phyloP scores from a whole-genome alignment of 208 protist genomes.

The Wallacemonas rigidus region DNA sequence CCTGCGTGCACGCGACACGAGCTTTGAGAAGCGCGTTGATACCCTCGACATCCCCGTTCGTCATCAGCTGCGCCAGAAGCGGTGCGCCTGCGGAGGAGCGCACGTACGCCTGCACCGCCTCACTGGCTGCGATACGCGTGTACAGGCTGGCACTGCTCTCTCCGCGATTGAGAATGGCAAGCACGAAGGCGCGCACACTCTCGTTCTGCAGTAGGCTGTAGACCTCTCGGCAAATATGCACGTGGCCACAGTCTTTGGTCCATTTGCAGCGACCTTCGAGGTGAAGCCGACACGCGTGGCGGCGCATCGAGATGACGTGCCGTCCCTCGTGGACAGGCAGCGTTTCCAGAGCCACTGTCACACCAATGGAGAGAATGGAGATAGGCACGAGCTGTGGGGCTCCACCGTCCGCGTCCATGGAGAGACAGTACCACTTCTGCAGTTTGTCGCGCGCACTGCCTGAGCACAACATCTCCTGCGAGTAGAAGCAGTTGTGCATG shows the following conservation, averaged over 20 bases:
- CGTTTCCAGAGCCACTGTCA: slow-evolving; percentile 51
- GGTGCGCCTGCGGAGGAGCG: slow-evolving; percentile 28
- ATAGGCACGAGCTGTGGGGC: slow-evolving; percentile 37
- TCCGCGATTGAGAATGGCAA: slow-evolving; percentile 21
- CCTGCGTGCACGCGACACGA: slow-evolving; percentile 19
- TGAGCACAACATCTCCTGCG: slow-evolving; percentile 47
- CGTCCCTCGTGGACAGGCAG: slow-evolving; percentile 30
- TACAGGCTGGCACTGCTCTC: slow-evolving; percentile 28
- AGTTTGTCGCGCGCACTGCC: slow-evolving; percentile 40
- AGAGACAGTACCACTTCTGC: slow-evolving; percentile 31
- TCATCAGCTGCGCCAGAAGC: slow-evolving; percentile 37
- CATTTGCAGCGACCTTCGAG: slow-evolving; percentile 56
- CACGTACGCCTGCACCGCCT: slow-evolving; percentile 31
- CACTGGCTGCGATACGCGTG: slow-evolving; percentile 19
- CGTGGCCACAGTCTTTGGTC: slow-evolving; percentile 65
- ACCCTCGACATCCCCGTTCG: slow-evolving; percentile 21
- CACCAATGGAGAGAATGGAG: slow-evolving; percentile 38
- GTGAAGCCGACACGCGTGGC: slow-evolving; percentile 48
- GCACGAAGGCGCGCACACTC: slow-evolving; percentile 32
- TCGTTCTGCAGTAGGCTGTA: slow-evolving; percentile 30
- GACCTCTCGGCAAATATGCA: slow-evolving; percentile 53
- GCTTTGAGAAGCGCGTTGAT: slow-evolving; percentile 30
- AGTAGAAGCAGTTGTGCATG: slow-evolving; percentile 64
- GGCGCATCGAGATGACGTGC: slow-evolving; percentile 44
- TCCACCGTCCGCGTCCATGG: slow-evolving; percentile 32